Evolutionary conservation across 345 rosid genomes (phyloP).

Genomic region (Nephelium lappaceum): DNA sequence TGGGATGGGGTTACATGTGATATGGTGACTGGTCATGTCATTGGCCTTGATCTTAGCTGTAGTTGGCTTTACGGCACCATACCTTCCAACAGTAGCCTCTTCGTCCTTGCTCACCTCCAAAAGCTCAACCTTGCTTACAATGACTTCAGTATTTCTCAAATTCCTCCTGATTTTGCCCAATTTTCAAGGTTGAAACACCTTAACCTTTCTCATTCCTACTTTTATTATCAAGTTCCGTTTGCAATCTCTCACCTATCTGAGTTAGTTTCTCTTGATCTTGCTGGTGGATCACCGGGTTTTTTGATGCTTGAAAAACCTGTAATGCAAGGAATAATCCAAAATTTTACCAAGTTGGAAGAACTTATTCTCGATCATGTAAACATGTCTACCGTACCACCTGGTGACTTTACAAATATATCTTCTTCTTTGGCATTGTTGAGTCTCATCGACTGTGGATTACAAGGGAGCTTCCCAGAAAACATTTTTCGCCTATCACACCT

Average conservation of each 20-base stretch:
- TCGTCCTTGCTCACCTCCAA: too few relatives aligned
- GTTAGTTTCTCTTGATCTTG: conserved; percentile 12
- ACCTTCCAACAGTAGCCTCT: too few relatives aligned
- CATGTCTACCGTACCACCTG: not conserved
- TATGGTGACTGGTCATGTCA: conserved; percentile 13
- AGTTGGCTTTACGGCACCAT: conserved; percentile 6
- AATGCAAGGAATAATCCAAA: not conserved
- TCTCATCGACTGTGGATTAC: not conserved
- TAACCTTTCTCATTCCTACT: not conserved
- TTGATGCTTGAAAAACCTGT: not conserved
- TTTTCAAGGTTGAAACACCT: conserved; percentile 18
- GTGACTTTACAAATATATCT: not conserved
- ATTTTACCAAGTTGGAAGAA: not conserved
- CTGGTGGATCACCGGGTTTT: too few relatives aligned
- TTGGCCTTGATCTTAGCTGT: conserved; percentile 32
- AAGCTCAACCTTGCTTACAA: conserved; percentile 32
- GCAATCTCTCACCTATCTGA: conserved; percentile 21
- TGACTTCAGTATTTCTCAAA: conserved; percentile 9
- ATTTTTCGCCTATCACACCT: not conserved
- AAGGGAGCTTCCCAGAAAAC: not conserved
- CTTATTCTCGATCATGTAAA: not conserved
- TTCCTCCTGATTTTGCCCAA: conserved; percentile 15
- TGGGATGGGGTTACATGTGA: conserved; percentile 34
- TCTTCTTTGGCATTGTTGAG: not conserved
- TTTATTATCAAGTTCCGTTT: conserved; percentile 13